Evolutionary conservation across 352 stramenopile species (phyloP), one percentile per base, ranked within the genome.

Genomic region (Pythium dissimile): DNA sequence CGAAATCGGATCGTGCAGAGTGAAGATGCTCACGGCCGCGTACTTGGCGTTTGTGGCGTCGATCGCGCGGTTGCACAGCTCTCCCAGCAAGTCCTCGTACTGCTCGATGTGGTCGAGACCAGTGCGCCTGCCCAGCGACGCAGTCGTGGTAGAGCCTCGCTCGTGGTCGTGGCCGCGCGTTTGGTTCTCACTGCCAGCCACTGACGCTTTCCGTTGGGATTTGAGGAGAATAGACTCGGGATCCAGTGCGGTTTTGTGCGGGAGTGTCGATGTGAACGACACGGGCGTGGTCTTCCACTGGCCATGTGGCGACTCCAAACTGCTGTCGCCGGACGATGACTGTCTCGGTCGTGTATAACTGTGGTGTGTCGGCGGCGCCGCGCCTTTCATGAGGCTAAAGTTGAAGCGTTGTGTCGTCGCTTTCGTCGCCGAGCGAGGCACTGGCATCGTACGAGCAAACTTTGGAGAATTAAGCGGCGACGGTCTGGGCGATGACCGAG

Each of bases 11-110:
- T 39, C 34, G 10, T 53, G 56, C 21, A 31, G 24, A 5, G 66
- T 77, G 23, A 84, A 84, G 20, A 92, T 28, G 26, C 71, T 85
- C 24, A 93, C 32, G 0, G 78, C 80, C 2, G 81, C 80, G 50
- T 84, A 91, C 37, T 75, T 77, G 20, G 71, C 76, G 48, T 60
- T 55, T 15, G 79, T 54, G 13, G 73, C 64, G 0, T 59, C 66
- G 11, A 66, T 70, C 6, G 77, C 68, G 24, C 72, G 70, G 12
- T 86, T 66, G 27, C 80, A 89, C 18, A 89, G 52, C 30, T 77
- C 73, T 7, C 77, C 54, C 13, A 90, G 63, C 8, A 88, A 69
- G 54, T 85, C 76, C 53, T 85, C 66, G 28, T 80, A 86, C 26
- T 63, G 15, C 10, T 74, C 31, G 15, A 82, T 52, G 27, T 64